Base-by-base conservation (phyloP, 2,329 filamentous ascomycete species). In the Aspergillus bombycis region DNA sequence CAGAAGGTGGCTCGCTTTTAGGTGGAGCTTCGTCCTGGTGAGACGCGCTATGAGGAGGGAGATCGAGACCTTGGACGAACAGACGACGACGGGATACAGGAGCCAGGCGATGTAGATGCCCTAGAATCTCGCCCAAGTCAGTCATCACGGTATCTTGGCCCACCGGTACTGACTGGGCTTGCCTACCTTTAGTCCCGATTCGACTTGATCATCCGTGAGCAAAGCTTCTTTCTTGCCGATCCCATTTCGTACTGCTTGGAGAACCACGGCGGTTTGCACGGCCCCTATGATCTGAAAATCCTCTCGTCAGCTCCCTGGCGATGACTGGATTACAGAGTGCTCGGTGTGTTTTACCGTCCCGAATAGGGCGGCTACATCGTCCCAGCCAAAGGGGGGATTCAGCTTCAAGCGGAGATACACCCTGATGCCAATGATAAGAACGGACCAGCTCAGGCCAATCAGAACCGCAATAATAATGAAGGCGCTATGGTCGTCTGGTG, bases 321-420 rank as follows among this genome's bases (percentile, higher is more conserved):
- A 36, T 23, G 21, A 16, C 10, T 43, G 6, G 8, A 30, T 34
- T n/a, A n/a, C 21, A 16, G 12, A 4, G 26, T 48, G 23, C 3
- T 23, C 28, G 10, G 16, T 16, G 26, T 28, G n/a, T n/a, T n/a
- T 36, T 46, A 58, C 57, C n/a, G 57, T 58, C 9, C 57, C 57
- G 30, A 58, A 36, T 11, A 58, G 8, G 1, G 57, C 57, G 2
- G 32, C 43, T 36, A 36, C 8, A 38, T 58, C 57, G 45, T 58
- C 57, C 3, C 23, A 58, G 10, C 57, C 57, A 38, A 58, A 58
- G 14, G 57, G 57, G 3, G 57, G 57, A 28, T n/a, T 58, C n/a
- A 58, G 43, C n/a, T 32, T 41, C n/a, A 36, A 8, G 9, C 57
- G 57, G 6, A 58, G 12, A 26, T 58, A 58, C 10, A 58, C 28